A percentile compares a stretch with the other conserved stretches of the same genome.
These are phyloP conservation scores for Paracoccidioides lutzii DNA, from an alignment of 2,329 filamentous ascomycete genomes.

Conservation along the genomic window DNA sequence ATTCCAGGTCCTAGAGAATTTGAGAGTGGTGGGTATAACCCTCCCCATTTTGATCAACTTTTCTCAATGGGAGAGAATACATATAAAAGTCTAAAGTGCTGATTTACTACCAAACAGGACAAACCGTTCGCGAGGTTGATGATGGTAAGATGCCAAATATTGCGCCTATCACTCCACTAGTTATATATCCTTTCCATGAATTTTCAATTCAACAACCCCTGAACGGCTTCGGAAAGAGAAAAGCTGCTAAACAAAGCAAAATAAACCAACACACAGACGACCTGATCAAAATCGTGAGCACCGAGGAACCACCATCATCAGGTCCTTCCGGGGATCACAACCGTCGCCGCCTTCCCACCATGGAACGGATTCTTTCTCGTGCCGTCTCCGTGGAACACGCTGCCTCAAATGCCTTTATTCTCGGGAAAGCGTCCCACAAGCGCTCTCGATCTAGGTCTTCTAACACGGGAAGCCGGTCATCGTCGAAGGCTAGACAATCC, in stretches of 20 bases:
- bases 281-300: slow-evolving; percentile 7
- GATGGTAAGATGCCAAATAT: slow-evolving; percentile 4
- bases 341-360: not conserved
- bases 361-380: slow-evolving; percentile 9
- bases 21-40: slow-evolving; percentile 12
- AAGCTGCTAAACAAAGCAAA: not conserved
- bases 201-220: no score
- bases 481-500: slow-evolving; percentile 12
- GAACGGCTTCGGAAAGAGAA: not conserved
- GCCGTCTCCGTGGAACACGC: slow-evolving; percentile 28
- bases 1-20: slow-evolving; percentile 12
- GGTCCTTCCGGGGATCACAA: not conserved
- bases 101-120: slow-evolving; percentile 10
- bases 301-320: slow-evolving; percentile 4
- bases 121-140: slow-evolving; percentile 17
- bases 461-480: slow-evolving; percentile 2
- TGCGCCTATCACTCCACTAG: not conserved
- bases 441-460: slow-evolving; percentile 6
- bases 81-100: slow-evolving; percentile 1
- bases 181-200: not conserved
- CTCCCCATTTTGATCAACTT: slow-evolving; percentile 9
- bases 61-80: slow-evolving; percentile 9
- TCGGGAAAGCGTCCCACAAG: slow-evolving; percentile 15
- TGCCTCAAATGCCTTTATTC: slow-evolving; percentile 29
- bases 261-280: slow-evolving; percentile 2